Percentiles rank a stretch among this genome's conserved stretches.
Conservation (phyloP, 768 basidiomycete genomes). For the Solioccasus polychromus region DNA sequence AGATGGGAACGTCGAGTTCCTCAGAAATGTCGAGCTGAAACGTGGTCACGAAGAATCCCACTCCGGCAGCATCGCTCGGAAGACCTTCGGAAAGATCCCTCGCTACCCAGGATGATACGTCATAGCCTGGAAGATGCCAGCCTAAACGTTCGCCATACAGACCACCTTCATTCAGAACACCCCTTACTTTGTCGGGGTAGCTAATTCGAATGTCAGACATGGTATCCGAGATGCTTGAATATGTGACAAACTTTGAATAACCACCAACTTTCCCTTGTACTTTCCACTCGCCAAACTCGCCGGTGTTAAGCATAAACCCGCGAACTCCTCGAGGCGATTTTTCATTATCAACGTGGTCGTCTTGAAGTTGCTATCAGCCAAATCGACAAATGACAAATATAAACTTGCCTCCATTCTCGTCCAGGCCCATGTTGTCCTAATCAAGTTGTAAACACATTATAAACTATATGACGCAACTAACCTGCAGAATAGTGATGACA, state of each 20-base stretch:
- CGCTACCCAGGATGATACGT: slow-evolving; percentile 55
- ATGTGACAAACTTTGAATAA: slow-evolving; percentile 50
- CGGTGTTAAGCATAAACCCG: slow-evolving; percentile 67
- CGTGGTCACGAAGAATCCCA: slow-evolving; percentile 80
- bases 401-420: slow-evolving; percentile 53
- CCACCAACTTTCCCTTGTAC: slow-evolving; percentile 79
- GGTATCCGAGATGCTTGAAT: not conserved
- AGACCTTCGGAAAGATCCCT: slow-evolving; percentile 60
- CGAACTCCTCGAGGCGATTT: slow-evolving; percentile 79
- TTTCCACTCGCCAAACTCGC: slow-evolving; percentile 61
- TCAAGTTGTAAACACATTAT: slow-evolving; percentile 2
- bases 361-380: slow-evolving; percentile 9
- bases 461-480: slow-evolving; percentile 24
- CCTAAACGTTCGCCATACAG: slow-evolving; percentile 67
- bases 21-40: slow-evolving; percentile 60
- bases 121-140: slow-evolving; percentile 74
- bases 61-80: slow-evolving; percentile 55
- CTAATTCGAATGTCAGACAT: slow-evolving; percentile 35
- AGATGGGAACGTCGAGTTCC: slow-evolving; percentile 65
- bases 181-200: slow-evolving; percentile 69
- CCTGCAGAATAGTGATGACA: slow-evolving; percentile 76
- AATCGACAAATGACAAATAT: not conserved
- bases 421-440: slow-evolving; percentile 78
- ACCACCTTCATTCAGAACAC: slow-evolving; percentile 71
- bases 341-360: slow-evolving; percentile 47